Evolutionary conservation across 495 filamentous ascomycete genomes (phyloP).

Genomic region (Neurospora intermedia): DNA sequence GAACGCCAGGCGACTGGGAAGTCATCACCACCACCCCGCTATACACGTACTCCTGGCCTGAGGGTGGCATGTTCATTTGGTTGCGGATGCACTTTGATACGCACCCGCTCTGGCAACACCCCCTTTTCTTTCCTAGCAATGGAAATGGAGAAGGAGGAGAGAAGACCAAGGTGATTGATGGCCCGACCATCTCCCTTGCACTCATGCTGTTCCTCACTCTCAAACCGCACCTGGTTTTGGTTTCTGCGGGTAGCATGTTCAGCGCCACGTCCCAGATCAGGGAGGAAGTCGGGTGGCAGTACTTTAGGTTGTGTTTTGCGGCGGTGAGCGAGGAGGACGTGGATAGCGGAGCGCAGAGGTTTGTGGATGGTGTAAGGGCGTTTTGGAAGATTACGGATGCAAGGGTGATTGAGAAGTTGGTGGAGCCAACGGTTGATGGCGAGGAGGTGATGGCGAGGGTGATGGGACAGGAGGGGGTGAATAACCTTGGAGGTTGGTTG

Average conservation of each 20-base stretch:
- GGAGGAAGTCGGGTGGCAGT: constrained; percentile 47
- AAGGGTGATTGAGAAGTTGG: constrained; percentile 47
- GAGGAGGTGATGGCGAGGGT: not conserved
- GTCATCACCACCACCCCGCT: constrained; percentile 59
- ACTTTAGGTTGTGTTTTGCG: constrained; percentile 75
- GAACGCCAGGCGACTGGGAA: constrained; percentile 43
- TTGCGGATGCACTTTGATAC: constrained; percentile 52
- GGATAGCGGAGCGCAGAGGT: constrained; percentile 42
- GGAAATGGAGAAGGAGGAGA: not conserved
- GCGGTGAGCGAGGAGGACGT: constrained; percentile 65
- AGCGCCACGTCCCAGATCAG: constrained; percentile 47
- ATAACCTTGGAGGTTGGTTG: constrained; percentile 17
- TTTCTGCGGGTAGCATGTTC: constrained; percentile 62
- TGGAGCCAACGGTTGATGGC: constrained; percentile 16
- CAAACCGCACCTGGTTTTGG: constrained; percentile 55
- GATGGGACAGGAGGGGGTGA: constrained; percentile 2
- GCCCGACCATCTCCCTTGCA: constrained; percentile 41
- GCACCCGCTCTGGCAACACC: constrained; percentile 54
- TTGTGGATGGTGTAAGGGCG: constrained; percentile 53
- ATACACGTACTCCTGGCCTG: constrained; percentile 64
- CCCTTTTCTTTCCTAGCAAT: not conserved
- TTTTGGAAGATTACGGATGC: constrained; percentile 67
- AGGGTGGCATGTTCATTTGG: constrained; percentile 95
- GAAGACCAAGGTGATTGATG: constrained; percentile 13
- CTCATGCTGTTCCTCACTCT: constrained; percentile 65